Evolutionary conservation across 768 basidiomycete species (phyloP).

Genomic region (Pilatotrama ljubarskyi): DNA sequence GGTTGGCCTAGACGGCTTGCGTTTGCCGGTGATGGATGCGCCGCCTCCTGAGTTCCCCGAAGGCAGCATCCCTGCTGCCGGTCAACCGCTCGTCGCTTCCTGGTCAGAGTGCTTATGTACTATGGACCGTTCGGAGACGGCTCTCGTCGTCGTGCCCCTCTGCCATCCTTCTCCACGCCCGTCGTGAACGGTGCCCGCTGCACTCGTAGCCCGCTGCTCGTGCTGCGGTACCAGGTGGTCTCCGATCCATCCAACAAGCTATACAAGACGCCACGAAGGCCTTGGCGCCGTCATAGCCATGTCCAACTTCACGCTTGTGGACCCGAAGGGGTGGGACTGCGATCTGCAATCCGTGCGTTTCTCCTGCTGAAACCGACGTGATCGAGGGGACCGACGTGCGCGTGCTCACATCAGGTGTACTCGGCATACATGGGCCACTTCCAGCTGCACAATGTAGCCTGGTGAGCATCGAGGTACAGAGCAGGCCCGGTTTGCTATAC

Average conservation of each 20-base stretch:
- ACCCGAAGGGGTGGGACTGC: slow-evolving; percentile 77
- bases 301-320: slow-evolving; percentile 73
- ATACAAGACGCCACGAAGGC: background rate
- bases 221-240: background rate
- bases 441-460: slow-evolving; percentile 66
- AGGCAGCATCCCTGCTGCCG: slow-evolving; percentile 6
- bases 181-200: background rate
- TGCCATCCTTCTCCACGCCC: background rate
- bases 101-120: background rate
- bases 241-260: background rate
- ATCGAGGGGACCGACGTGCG: background rate
- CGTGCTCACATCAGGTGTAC: slow-evolving; percentile 45
- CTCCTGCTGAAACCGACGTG: background rate
- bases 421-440: slow-evolving; percentile 81
- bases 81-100: slow-evolving; percentile 5
- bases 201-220: background rate
- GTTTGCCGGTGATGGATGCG: slow-evolving; percentile 3
- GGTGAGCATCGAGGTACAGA: slow-evolving; percentile 41
- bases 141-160: background rate
- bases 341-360: slow-evolving; percentile 72
- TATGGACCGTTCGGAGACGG: background rate
- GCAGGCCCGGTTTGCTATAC: background rate
- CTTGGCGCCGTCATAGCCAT: slow-evolving; percentile 33
- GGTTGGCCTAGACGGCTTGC: background rate
- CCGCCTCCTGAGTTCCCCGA: background rate